Conservation (phyloP, 768 basidiomycete genomes). For the Boletus reticulatus region DNA sequence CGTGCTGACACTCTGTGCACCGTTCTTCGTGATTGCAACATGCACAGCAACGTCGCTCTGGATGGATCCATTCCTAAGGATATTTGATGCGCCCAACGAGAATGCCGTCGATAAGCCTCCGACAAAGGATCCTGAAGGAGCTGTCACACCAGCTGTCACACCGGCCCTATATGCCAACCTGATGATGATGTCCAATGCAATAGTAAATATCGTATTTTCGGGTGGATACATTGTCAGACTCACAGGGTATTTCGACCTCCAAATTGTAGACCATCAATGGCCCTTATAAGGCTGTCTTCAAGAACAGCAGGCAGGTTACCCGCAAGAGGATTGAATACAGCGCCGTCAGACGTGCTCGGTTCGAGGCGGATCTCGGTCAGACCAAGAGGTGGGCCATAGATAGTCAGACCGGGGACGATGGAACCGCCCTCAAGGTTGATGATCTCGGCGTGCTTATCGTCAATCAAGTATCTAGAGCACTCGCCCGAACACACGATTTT, state of each 20-base stretch:
- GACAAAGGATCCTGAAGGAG: constrained; percentile 49
- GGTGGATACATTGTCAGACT: constrained; percentile 13
- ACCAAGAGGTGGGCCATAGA: constrained; percentile 72
- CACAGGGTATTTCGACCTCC: constrained; percentile 12
- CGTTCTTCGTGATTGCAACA: constrained; percentile 45
- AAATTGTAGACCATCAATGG: constrained; percentile 43
- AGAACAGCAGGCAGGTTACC: constrained; percentile 35
- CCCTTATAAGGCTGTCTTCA: constrained; percentile 12
- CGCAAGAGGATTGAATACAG: constrained; percentile 52
- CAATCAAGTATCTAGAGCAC: constrained; percentile 21
- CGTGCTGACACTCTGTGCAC: constrained; percentile 55
- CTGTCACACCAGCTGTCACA: constrained; percentile 59
- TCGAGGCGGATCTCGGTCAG: constrained; percentile 68
- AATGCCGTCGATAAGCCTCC: constrained; percentile 63
- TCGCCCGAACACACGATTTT: constrained; percentile 48
- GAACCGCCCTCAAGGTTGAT: constrained; percentile 74
- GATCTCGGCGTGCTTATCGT: constrained; percentile 26
- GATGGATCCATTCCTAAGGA: constrained; percentile 11
- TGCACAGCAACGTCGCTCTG: constrained; percentile 65
- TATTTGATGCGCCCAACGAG: constrained; percentile 45
- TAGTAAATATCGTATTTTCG: neutral
- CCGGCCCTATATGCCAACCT: constrained; percentile 69
- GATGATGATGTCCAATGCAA: neutral
- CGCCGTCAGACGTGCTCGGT: constrained; percentile 68
- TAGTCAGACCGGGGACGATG: constrained; percentile 65